Percentiles rank a stretch among this genome's conserved stretches.
phyloP scores from a whole-genome alignment of 306 rosid genomes.

The Clitoria ternatea region DNA sequence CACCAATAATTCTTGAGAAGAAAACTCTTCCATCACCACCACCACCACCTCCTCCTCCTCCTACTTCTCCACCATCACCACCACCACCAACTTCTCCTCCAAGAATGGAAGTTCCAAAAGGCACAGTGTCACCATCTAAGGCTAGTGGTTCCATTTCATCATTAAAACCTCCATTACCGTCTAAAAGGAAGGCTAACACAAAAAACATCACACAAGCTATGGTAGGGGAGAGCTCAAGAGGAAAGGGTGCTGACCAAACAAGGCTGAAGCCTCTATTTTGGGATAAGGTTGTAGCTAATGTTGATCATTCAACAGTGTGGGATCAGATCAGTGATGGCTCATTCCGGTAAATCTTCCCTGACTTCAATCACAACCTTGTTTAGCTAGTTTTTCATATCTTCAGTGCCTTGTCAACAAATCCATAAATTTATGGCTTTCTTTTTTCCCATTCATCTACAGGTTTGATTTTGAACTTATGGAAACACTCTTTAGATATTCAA shows the following conservation, averaged over 20 bases:
- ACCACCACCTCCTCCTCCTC: constrained; percentile 10
- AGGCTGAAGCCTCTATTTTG: constrained; percentile 82
- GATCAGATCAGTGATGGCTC: constrained; percentile 72
- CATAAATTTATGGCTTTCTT: background rate
- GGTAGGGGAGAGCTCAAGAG: constrained; percentile 33
- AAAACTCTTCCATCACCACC: constrained; percentile 17
- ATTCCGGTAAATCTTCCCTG: constrained; percentile 41
- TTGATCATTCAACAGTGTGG: constrained; percentile 77
- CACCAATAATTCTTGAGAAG: constrained; percentile 25
- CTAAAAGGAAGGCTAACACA: constrained; percentile 30
- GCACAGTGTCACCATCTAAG: constrained; percentile 24
- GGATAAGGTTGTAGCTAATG: constrained; percentile 78
- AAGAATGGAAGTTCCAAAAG: constrained; percentile 16
- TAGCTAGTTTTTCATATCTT: background rate
- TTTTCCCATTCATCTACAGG: constrained; percentile 27
- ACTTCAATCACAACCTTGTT: background rate
- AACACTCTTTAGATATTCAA: constrained; percentile 62
- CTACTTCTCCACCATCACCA: background rate
- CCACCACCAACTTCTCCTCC: background rate
- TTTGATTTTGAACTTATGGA: constrained; percentile 75
- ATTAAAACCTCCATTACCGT: constrained; percentile 34
- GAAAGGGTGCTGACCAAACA: constrained; percentile 23
- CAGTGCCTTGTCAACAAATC: background rate
- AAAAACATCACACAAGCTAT: constrained; percentile 15
- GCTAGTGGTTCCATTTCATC: constrained; percentile 28